Conservation (phyloP, 148 eudicot species). For the Chenopodium suecicum region DNA sequence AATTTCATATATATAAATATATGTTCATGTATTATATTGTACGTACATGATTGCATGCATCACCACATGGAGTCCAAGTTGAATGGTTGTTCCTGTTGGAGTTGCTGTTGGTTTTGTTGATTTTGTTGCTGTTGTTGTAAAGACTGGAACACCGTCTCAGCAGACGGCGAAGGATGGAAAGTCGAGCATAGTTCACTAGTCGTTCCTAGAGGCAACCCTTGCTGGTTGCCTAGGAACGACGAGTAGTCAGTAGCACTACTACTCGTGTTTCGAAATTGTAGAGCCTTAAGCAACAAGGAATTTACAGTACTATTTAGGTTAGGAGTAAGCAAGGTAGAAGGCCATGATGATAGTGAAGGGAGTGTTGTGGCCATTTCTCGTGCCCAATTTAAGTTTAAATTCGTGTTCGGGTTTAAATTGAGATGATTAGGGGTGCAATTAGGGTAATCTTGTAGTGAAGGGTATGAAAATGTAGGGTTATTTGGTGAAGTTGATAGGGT, state of each 20-base stretch:
- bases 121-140: conserved; percentile 36
- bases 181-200: conserved; percentile 26
- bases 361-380: conserved; percentile 38
- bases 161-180: conserved; percentile 38
- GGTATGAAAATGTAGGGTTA: conserved; percentile 19
- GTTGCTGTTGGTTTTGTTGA: conserved; percentile 24
- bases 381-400: conserved; percentile 44
- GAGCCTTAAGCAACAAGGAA: conserved; percentile 62
- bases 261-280: conserved; percentile 46
- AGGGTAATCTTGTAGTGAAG: conserved; percentile 34
- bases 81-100: conserved; percentile 52
- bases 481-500: conserved; percentile 33
- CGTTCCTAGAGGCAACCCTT: conserved; percentile 34
- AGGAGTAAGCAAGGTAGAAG: conserved; percentile 48
- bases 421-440: neutral
- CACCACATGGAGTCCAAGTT: conserved; percentile 87
- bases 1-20: neutral
- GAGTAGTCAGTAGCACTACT: conserved; percentile 24
- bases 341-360: conserved; percentile 51
- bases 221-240: conserved; percentile 35
- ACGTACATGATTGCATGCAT: neutral
- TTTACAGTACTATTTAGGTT: conserved; percentile 52
- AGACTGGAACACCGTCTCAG: conserved; percentile 28
- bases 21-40: neutral
- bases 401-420: conserved; percentile 13